Percentiles rank a stretch among this genome's conserved stretches.
These are phyloP conservation scores for Aspergillus intermedius DNA, from an alignment of 2,329 filamentous ascomycete genomes.

Conservation along the genomic window DNA sequence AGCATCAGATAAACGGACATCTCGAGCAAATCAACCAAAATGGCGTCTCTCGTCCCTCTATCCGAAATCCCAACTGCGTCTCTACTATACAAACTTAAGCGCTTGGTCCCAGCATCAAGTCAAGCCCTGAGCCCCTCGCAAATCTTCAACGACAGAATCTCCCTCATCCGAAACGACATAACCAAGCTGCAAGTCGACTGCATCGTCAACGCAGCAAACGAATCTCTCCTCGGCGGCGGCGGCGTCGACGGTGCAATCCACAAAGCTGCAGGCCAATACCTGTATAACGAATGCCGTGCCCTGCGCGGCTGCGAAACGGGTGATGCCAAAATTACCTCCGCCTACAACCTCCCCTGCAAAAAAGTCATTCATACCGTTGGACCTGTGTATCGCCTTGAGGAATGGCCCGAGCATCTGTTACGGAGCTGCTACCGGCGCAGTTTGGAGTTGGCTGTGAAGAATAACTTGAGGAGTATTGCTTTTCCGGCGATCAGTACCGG, in stretches of 20 bases:
- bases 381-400: slow-evolving; percentile 57
- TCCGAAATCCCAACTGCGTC: slow-evolving; percentile 39
- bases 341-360: slow-evolving; percentile 66
- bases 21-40: neutral
- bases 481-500: slow-evolving; percentile 85
- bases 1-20: neutral
- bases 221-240: slow-evolving; percentile 71
- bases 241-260: slow-evolving; percentile 90
- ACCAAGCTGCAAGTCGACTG: slow-evolving; percentile 70
- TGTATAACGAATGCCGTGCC: slow-evolving; percentile 64
- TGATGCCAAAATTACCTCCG: slow-evolving; percentile 72
- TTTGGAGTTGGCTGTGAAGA: slow-evolving; percentile 63
- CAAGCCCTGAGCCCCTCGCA: slow-evolving; percentile 39
- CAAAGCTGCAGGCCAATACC: slow-evolving; percentile 62
- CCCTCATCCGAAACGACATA: slow-evolving; percentile 69
- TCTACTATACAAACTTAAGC: slow-evolving; percentile 57
- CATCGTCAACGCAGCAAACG: slow-evolving; percentile 91
- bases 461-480: slow-evolving; percentile 64
- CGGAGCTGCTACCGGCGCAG: slow-evolving; percentile 63
- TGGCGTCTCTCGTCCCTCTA: slow-evolving; percentile 5
- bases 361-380: slow-evolving; percentile 89
- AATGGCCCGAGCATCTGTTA: slow-evolving; percentile 40
- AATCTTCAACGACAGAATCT: slow-evolving; percentile 50
- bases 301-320: slow-evolving; percentile 72
- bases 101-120: slow-evolving; percentile 35